Evolutionary conservation across 352 stramenopile genomes (phyloP).

Genomic region (Globisporangium camurandrum): DNA sequence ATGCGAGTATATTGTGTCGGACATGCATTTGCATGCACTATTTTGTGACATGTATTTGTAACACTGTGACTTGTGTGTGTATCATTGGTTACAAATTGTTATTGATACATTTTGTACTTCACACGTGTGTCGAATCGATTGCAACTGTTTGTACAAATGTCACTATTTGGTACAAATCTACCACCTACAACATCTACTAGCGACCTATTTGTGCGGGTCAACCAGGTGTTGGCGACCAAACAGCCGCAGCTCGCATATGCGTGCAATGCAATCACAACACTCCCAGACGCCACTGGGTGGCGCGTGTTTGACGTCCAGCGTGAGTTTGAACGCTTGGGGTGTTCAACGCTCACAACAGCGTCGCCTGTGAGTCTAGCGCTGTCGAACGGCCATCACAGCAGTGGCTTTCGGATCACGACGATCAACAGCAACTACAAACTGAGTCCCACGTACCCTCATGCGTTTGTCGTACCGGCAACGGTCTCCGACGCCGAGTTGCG

Average conservation of each 20-base stretch:
- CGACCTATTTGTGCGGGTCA: conserved; percentile 64
- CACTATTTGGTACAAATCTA: too few species aligned
- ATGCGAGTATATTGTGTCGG: neutral
- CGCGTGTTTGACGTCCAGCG: conserved; percentile 37
- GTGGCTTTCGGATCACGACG: conserved; percentile 53
- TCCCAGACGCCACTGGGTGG: conserved; percentile 49
- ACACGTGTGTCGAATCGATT: too few species aligned
- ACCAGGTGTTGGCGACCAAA: conserved; percentile 42
- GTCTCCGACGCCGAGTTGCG: conserved; percentile 89
- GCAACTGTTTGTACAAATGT: too few species aligned
- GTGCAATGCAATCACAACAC: conserved; percentile 20
- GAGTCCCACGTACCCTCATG: conserved; percentile 68
- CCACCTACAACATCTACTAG: too few species aligned
- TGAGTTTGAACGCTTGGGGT: conserved; percentile 56
- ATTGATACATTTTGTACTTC: too few species aligned
- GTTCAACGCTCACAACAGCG: too few species aligned
- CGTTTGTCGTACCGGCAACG: conserved; percentile 86
- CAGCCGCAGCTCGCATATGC: conserved; percentile 47
- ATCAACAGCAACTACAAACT: conserved; percentile 80
- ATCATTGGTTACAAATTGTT: too few species aligned
- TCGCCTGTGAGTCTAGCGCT: too few species aligned
- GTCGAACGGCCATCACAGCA: conserved; percentile 24
- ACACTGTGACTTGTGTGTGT: too few species aligned
- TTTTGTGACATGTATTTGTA: too few species aligned
- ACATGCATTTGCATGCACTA: neutral